phyloP scores from a whole-genome alignment of 2,329 filamentous ascomycete species.

The Phoma sp. region DNA sequence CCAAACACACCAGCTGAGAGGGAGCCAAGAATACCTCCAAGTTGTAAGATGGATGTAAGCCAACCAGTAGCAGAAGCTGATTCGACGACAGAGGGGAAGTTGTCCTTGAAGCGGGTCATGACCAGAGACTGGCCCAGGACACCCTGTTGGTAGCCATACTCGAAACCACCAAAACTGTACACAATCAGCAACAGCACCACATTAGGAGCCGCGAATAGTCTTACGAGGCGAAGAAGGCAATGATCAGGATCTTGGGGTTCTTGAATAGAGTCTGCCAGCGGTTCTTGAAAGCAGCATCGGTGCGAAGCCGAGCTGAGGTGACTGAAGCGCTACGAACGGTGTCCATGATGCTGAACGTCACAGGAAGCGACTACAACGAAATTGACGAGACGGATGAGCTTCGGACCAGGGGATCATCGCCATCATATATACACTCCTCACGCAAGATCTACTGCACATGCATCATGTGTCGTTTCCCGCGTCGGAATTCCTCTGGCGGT shows the following conservation, averaged over 20 bases:
- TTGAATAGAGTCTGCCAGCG: conserved; percentile 35
- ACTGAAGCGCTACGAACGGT: conserved; percentile 34
- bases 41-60: conserved; percentile 61
- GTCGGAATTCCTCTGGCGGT: conserved; percentile 1
- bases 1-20: conserved; percentile 58
- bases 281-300: conserved; percentile 37
- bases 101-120: conserved; percentile 59
- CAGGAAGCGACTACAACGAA: not conserved
- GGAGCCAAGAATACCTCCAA: conserved; percentile 60
- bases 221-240: conserved; percentile 43
- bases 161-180: conserved; percentile 58
- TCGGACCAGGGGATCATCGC: conserved; percentile 7
- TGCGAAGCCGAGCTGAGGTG: conserved; percentile 33
- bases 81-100: conserved; percentile 58
- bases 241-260: conserved; percentile 40
- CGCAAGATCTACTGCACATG: not conserved
- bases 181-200: not conserved
- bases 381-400: conserved; percentile 4
- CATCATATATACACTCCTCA: conserved; percentile 11
- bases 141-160: conserved; percentile 64
- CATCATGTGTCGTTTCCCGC: conserved; percentile 1
- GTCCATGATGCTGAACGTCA: conserved; percentile 26
- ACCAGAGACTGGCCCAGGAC: conserved; percentile 63
- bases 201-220: not conserved
- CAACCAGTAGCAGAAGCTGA: conserved; percentile 59